Evolutionary conservation across 495 filamentous ascomycete genomes (phyloP).

Genomic region (Evansstolkia leycettana): DNA sequence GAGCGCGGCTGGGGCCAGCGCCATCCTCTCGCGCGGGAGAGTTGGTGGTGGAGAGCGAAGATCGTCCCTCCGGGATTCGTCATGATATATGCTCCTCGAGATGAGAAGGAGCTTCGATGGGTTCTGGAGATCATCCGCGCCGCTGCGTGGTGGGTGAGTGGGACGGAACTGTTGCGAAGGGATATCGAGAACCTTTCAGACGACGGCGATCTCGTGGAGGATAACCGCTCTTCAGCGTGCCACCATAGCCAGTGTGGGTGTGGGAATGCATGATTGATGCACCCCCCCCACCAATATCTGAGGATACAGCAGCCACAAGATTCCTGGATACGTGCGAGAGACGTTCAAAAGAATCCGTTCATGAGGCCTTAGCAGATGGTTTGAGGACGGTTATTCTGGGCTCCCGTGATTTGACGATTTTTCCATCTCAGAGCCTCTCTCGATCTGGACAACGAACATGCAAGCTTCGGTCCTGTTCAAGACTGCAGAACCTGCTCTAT

Average conservation of each 20-base stretch:
- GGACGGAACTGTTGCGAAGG: conserved; percentile 11
- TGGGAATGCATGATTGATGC: too few relatives aligned
- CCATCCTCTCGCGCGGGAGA: conserved; percentile 62
- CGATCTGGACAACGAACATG: too few relatives aligned
- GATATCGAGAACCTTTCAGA: neutral
- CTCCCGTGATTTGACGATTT: too few relatives aligned
- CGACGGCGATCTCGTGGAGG: neutral
- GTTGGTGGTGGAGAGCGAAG: conserved; percentile 29
- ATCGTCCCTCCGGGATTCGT: conserved; percentile 60
- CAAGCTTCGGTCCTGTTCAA: too few relatives aligned
- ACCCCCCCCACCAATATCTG: too few relatives aligned
- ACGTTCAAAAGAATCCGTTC: too few relatives aligned
- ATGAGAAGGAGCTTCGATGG: conserved; percentile 48
- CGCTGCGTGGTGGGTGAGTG: conserved; percentile 54
- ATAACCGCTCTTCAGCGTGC: neutral
- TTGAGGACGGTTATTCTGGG: too few relatives aligned
- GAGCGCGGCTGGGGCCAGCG: conserved; percentile 71
- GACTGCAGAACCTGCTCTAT: too few relatives aligned
- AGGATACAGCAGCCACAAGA: neutral
- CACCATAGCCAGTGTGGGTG: neutral
- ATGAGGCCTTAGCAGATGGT: too few relatives aligned
- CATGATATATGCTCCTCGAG: conserved; percentile 71
- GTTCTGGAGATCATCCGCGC: conserved; percentile 61
- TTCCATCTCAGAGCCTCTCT: too few relatives aligned
- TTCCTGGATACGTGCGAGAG: too few relatives aligned